Evolutionary conservation across 148 eudicot genomes (phyloP), one percentile per base, ranked within the genome.

Genomic region (Amaranthus hypochondriacus): DNA sequence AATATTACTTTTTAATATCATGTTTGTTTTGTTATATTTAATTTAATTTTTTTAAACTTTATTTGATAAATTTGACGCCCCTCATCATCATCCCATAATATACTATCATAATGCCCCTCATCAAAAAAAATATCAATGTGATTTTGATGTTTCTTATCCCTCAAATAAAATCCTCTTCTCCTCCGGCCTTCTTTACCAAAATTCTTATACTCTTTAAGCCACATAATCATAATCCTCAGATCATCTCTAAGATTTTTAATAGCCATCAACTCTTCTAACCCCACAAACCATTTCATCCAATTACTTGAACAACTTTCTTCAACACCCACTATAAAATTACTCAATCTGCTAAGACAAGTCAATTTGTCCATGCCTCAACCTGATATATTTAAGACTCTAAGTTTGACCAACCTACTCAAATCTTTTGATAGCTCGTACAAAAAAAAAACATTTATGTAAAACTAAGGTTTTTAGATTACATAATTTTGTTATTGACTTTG

Each of bases 391-490:
- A 79, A 69, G 58, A 42, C 7, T 14, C 66, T 62, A 28, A 62
- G 66, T 48, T 62, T 62, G 11, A 42, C 48, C 47, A 42, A n/a
- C 12, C 48, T 28, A 4, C 44, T 42, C 66, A 62, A 2, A 10
- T 42, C 66, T 62, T 46, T 48, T 59, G 73, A 54, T 48, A 72
- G 47, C 64, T 60, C 55, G 21, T 44, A 48, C 7, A 76, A 44
- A 0, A 5, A 48, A 0, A 3, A 0, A 28, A 28, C 79, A 77
- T 10, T 0, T 0, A 3, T 6, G 2, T 3, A 77, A 13, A 14
- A 46, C 14, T 15, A 77, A 50, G 53, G 69, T 70, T 48, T 77
- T 63, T 28, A 77, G n/a, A 53, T 70, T 70, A 53, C 4, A 7
- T 13, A 77, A 56, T 54, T 70, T 71, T 43, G 70, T 48, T 7